Percentiles rank a stretch among this genome's conserved stretches.
phyloP scores from a whole-genome alignment of 495 filamentous ascomycete species.

The Lasiosphaeria ovina region DNA sequence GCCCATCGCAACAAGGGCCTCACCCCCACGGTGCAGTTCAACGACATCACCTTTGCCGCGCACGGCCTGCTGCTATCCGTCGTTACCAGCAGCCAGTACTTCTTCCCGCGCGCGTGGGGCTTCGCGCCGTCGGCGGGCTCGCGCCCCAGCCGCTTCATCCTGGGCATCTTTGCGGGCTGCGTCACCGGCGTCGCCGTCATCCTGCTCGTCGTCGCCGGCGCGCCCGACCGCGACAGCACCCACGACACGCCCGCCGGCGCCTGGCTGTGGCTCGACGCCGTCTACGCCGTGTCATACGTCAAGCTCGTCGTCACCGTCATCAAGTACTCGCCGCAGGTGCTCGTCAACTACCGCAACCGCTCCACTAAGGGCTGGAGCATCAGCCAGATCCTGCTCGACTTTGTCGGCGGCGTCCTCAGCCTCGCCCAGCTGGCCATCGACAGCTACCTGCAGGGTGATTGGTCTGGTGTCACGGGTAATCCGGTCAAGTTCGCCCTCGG shows the following conservation, averaged over 20 bases:
- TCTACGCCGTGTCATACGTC: constrained; percentile 79
- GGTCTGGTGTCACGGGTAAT: constrained; percentile 87
- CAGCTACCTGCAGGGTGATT: constrained; percentile 78
- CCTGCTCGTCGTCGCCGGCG: constrained; percentile 54
- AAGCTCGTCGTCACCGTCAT: constrained; percentile 86
- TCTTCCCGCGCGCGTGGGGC: constrained; percentile 69
- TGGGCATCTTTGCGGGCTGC: constrained; percentile 65
- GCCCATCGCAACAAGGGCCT: constrained; percentile 70
- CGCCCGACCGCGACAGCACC: constrained; percentile 48
- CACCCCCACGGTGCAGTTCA: constrained; percentile 80
- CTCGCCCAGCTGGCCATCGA: constrained; percentile 80
- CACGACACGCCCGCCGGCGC: constrained; percentile 13
- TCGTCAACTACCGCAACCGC: constrained; percentile 74
- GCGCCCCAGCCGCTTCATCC: constrained; percentile 61
- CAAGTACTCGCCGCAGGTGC: constrained; percentile 89
- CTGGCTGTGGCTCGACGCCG: constrained; percentile 50
- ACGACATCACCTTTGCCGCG: constrained; percentile 81
- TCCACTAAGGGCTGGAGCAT: constrained; percentile 91
- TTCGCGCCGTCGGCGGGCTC: constrained; percentile 57
- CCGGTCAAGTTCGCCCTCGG: constrained; percentile 85
- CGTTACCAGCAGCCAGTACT: constrained; percentile 70
- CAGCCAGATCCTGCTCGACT: constrained; percentile 77
- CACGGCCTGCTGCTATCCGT: constrained; percentile 71
- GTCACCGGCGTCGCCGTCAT: constrained; percentile 56
- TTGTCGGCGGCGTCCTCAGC: constrained; percentile 77